A percentile compares a stretch with the other conserved stretches of the same genome.
These are phyloP conservation scores for Dinochytrium kinnereticum DNA, from an alignment of 371 early-diverging fungal species.

Conservation along the genomic window DNA sequence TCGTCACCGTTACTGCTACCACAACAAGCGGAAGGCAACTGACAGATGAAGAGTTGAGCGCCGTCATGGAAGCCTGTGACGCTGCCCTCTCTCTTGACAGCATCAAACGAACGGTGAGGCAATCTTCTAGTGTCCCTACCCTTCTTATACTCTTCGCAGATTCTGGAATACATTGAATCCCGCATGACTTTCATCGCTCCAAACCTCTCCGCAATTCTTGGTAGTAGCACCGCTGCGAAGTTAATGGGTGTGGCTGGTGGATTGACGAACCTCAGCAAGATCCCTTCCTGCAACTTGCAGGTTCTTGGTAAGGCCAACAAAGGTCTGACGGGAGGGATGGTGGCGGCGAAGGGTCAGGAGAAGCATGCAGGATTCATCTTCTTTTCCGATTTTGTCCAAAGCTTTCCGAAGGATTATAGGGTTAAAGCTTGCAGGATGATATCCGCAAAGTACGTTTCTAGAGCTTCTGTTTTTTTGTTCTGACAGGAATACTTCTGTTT, in stretches of 20 bases:
- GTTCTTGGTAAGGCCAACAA: constrained; percentile 60
- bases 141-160: constrained; percentile 49
- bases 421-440: constrained; percentile 78
- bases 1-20: constrained; percentile 89
- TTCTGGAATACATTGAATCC: constrained; percentile 89
- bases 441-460: constrained; percentile 79
- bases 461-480: not conserved
- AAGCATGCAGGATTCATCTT: constrained; percentile 84
- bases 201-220: constrained; percentile 88
- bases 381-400: constrained; percentile 71
- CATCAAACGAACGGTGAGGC: constrained; percentile 61
- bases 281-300: constrained; percentile 90
- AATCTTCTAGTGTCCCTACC: not conserved
- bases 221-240: constrained; percentile 87
- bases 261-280: constrained; percentile 79
- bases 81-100: constrained; percentile 76
- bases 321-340: constrained; percentile 64
- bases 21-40: constrained; percentile 78
- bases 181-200: constrained; percentile 94
- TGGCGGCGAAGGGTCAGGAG: constrained; percentile 74
- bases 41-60: constrained; percentile 61
- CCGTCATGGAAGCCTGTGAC: constrained; percentile 83
- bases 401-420: constrained; percentile 76
- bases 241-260: constrained; percentile 93
- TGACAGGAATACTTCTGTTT: not conserved